Percentiles rank a stretch among this genome's conserved stretches.
Evolutionary conservation across 1,284 basidiomycete genomes (phyloP).

Genomic region (Papiliotrema laurentii): DNA sequence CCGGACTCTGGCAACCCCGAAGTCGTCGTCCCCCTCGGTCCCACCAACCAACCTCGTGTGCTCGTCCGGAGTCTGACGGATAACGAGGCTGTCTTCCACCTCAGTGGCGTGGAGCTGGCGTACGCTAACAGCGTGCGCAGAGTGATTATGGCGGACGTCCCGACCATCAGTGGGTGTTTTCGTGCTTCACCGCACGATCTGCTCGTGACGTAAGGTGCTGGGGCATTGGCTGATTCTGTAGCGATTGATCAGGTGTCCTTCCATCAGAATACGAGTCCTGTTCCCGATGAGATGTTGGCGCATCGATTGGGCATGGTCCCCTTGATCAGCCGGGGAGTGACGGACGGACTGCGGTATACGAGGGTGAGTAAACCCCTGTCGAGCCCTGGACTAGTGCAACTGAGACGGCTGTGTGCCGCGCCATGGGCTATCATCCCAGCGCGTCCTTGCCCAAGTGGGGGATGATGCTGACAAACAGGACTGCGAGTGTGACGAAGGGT

Average conservation of each 20-base stretch:
- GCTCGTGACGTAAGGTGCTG: background rate
- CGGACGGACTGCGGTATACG: slow-evolving; percentile 69
- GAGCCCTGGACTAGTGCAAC: background rate
- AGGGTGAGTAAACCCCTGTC: slow-evolving; percentile 24
- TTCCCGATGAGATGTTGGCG: slow-evolving; percentile 96
- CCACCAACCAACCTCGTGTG: slow-evolving; percentile 39
- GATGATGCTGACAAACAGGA: slow-evolving; percentile 22
- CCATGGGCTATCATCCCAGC: no score
- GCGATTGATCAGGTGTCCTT: slow-evolving; percentile 98
- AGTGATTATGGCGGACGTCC: slow-evolving; percentile 91
- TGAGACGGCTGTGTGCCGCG: background rate
- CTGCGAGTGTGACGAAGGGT: slow-evolving; percentile 49
- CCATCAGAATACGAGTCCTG: slow-evolving; percentile 82
- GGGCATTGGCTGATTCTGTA: background rate
- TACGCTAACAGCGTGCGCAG: slow-evolving; percentile 85
- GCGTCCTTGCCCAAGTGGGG: no score
- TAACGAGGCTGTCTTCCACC: slow-evolving; percentile 77
- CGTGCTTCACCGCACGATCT: background rate
- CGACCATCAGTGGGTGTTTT: slow-evolving; percentile 75
- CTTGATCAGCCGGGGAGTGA: slow-evolving; percentile 75
- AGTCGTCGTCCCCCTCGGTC: slow-evolving; percentile 26
- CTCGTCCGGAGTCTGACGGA: slow-evolving; percentile 55
- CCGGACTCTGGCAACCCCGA: background rate
- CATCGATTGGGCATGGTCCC: slow-evolving; percentile 95
- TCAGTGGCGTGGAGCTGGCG: slow-evolving; percentile 90